phyloP scores from a whole-genome alignment of 2,329 filamentous ascomycete genomes.

The Metarhizium guizhouense region DNA sequence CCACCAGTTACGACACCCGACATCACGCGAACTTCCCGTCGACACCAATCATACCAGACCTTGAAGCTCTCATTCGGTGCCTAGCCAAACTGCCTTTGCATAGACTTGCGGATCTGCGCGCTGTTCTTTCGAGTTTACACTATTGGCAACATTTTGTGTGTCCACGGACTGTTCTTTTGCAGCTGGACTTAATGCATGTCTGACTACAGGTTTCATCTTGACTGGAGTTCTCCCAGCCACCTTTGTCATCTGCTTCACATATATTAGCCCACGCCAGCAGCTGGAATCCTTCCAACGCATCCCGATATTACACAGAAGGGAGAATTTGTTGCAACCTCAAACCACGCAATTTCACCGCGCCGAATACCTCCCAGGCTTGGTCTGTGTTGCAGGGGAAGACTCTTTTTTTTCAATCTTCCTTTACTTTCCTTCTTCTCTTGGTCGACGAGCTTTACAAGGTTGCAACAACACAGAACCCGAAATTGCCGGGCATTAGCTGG shows the following conservation, averaged over 20 bases:
- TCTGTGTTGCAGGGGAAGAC: too few relatives aligned
- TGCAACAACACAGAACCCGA: neutral
- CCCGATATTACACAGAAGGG: too few relatives aligned
- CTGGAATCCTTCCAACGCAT: too few relatives aligned
- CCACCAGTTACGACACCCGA: neutral
- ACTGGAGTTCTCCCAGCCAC: neutral
- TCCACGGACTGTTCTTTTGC: neutral
- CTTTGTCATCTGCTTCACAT: neutral
- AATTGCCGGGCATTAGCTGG: too few relatives aligned
- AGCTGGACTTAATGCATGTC: neutral
- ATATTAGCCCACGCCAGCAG: neutral
- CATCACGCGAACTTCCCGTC: too few relatives aligned
- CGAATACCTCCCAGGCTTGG: too few relatives aligned
- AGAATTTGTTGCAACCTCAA: too few relatives aligned
- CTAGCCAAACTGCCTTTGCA: neutral
- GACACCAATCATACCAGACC: neutral
- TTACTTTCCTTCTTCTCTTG: too few relatives aligned
- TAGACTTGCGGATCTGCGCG: neutral
- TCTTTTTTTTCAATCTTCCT: too few relatives aligned
- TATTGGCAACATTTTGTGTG: neutral
- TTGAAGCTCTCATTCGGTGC: neutral
- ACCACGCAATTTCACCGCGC: too few relatives aligned
- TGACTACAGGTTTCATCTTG: neutral
- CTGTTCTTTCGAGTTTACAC: neutral
- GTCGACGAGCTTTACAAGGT: neutral